Evolutionary conservation across 2,329 filamentous ascomycete genomes (phyloP).

Genomic region (Lachnellula willkommii): DNA sequence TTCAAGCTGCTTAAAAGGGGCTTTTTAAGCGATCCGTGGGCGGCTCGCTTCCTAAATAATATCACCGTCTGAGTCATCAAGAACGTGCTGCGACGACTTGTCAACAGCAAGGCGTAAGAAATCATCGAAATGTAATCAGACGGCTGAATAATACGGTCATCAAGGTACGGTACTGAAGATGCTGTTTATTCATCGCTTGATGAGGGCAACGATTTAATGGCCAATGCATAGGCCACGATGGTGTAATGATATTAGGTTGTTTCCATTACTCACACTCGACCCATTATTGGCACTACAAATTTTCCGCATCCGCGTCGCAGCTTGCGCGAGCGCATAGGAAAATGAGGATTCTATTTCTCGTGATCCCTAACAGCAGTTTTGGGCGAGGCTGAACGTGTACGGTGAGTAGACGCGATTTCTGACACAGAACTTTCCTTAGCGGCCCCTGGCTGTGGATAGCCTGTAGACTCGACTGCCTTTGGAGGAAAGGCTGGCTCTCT

Average conservation of each 20-base stretch:
- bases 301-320: neutral
- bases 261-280: neutral
- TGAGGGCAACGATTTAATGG: neutral
- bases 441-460: neutral
- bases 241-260: neutral
- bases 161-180: neutral
- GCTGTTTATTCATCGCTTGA: neutral
- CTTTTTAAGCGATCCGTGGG: too few relatives aligned
- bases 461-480: neutral
- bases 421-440: conserved; percentile 20
- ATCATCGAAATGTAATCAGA: neutral
- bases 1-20: too few relatives aligned
- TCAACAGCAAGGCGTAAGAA: neutral
- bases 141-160: neutral
- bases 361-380: conserved; percentile 18
- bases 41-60: neutral
- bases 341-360: conserved; percentile 4
- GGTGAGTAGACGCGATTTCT: conserved; percentile 20
- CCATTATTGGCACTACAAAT: neutral
- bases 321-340: neutral
- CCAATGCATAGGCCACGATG: neutral
- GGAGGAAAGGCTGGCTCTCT: conserved; percentile 4
- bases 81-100: neutral
- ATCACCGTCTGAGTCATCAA: neutral
- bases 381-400: conserved; percentile 14